phyloP scores from a whole-genome alignment of 192 early-diverging fungal genomes.

The Coemansia aciculifera region DNA sequence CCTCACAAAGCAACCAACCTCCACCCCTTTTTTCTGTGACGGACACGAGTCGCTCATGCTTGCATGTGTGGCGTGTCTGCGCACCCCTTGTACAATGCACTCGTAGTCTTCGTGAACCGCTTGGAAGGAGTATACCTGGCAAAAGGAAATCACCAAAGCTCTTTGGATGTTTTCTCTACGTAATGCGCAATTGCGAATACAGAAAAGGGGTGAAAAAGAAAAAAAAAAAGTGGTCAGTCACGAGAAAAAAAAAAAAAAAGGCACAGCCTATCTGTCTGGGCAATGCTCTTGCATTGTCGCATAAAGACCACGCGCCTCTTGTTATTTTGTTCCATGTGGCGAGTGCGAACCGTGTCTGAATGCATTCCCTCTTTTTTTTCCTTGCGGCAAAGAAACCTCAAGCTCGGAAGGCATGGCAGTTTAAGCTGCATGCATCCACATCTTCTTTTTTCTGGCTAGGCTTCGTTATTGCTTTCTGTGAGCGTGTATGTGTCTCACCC shows the following conservation, averaged over 20 bases:
- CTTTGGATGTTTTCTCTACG: neutral
- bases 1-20: neutral
- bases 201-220: neutral
- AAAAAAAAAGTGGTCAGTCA: neutral
- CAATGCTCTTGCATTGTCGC: constrained; percentile 5
- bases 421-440: constrained; percentile 1
- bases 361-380: neutral
- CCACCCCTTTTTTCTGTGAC: neutral
- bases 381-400: neutral
- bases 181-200: constrained; percentile 16
- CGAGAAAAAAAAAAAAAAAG: neutral
- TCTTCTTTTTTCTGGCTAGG: neutral
- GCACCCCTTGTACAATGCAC: constrained; percentile 8
- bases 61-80: constrained; percentile 12
- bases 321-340: neutral
- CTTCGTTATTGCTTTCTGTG: neutral
- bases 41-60: constrained; percentile 3
- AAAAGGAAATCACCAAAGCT: constrained; percentile 1
- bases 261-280: neutral
- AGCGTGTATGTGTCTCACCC: neutral
- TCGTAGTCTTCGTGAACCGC: neutral
- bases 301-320: constrained; percentile 4
- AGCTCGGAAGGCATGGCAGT: constrained; percentile 1
- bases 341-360: constrained; percentile 5
- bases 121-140: neutral